Percentiles rank a stretch among this genome's conserved stretches.
phyloP scores from a whole-genome alignment of 2,329 filamentous ascomycete species.

The Cercospora sp. region DNA sequence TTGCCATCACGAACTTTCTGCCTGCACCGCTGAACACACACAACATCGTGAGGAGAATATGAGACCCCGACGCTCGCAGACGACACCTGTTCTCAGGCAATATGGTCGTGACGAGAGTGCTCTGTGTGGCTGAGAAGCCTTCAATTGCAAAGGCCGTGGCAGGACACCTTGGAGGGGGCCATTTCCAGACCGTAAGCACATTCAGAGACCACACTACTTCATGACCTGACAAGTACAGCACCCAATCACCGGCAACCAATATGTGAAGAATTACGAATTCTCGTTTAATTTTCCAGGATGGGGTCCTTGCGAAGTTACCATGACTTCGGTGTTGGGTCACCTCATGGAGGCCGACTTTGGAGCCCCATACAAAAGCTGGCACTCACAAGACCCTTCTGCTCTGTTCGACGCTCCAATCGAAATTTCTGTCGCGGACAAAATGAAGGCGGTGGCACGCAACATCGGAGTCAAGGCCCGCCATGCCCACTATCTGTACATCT shows the following conservation, averaged over 20 bases:
- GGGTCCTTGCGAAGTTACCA: constrained; percentile 81
- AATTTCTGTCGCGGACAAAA: constrained; percentile 69
- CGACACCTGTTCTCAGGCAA: constrained; percentile 9
- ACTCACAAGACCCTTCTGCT: constrained; percentile 71
- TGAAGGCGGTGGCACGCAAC: constrained; percentile 78
- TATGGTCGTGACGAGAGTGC: constrained; percentile 54
- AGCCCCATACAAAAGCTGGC: constrained; percentile 73
- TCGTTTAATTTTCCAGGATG: constrained; percentile 81
- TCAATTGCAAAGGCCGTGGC: constrained; percentile 95
- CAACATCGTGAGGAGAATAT: not conserved
- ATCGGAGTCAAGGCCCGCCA: constrained; percentile 75
- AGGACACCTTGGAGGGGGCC: constrained; percentile 79
- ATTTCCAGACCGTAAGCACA: constrained; percentile 64
- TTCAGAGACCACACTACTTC: not conserved
- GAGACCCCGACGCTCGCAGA: not conserved
- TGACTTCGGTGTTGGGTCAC: constrained; percentile 92
- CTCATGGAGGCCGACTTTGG: constrained; percentile 79
- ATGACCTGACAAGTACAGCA: constrained; percentile 51
- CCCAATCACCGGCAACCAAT: constrained; percentile 66
- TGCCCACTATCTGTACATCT: constrained; percentile 81
- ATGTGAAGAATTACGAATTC: constrained; percentile 93
- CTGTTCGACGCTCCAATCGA: constrained; percentile 80
- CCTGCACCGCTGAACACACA: not conserved
- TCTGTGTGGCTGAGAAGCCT: constrained; percentile 84
- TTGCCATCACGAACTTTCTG: not conserved